phyloP scores from a whole-genome alignment of 495 filamentous ascomycete species.

The Cryomyces minteri region DNA sequence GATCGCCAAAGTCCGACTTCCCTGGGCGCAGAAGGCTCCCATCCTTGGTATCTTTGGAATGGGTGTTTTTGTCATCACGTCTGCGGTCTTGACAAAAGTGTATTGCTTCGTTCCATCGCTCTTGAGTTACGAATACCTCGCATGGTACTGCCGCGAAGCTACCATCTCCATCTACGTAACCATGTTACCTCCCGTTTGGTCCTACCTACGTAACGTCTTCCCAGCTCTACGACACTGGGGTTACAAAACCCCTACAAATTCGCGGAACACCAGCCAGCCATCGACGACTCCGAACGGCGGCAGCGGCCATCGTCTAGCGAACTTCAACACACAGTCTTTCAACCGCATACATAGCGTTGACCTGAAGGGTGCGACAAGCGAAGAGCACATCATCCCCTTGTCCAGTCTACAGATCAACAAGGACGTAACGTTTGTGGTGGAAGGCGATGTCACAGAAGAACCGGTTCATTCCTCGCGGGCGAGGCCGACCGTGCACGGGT shows the following conservation, averaged over 20 bases:
- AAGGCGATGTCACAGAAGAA: neutral
- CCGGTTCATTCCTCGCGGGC: too few species aligned
- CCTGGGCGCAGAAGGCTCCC: slow-evolving; percentile 17
- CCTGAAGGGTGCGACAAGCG: neutral
- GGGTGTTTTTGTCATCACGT: slow-evolving; percentile 25
- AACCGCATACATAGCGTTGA: neutral
- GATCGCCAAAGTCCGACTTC: slow-evolving; percentile 19
- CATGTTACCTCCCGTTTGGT: slow-evolving; percentile 30
- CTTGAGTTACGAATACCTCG: slow-evolving; percentile 27
- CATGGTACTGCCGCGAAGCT: slow-evolving; percentile 32
- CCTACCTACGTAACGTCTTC: slow-evolving; percentile 20
- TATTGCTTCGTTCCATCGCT: slow-evolving; percentile 25
- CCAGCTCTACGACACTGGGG: slow-evolving; percentile 18
- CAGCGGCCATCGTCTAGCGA: neutral
- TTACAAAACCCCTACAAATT: neutral
- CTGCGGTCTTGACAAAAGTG: slow-evolving; percentile 23
- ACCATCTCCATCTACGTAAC: slow-evolving; percentile 27
- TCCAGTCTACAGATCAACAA: neutral
- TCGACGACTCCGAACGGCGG: neutral
- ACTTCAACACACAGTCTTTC: neutral
- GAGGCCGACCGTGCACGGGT: too few species aligned
- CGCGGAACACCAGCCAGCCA: neutral
- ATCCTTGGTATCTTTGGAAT: slow-evolving; percentile 26
- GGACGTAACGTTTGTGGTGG: neutral
- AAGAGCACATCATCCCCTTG: neutral